Base-by-base conservation (phyloP, 306 rosid species). In the Biancaea sappan region DNA sequence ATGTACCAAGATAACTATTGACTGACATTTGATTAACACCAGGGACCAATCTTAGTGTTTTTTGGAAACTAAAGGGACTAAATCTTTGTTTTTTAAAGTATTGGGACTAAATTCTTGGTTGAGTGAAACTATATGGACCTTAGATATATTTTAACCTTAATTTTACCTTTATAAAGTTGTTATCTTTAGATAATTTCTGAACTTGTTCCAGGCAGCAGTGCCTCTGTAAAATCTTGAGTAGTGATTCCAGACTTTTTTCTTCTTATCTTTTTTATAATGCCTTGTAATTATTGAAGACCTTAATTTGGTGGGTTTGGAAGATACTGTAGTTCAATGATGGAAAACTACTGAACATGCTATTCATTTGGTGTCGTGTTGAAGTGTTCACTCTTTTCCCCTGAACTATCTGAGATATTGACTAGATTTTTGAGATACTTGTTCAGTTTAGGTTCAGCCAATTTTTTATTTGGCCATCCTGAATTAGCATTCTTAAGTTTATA, bases 381-480 rank as follows among this genome's bases (percentile, higher is more conserved):
- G 58, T 25, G 34, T 71, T 67, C 6, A 24, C 22, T 15, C 51
- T 43, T 64, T 53, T 18, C 19, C 10, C 18, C 19, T 70, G 57
- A 41, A 54, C 37, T 50, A 51, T 29, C 16, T n/a, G 25, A 9
- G 34, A 46, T 37, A 31, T 62, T 64, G 43, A 71, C 43, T 57
- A 46, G 16, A 13, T 32, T 25, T 40, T 70, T 22, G 22, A 48
- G 74, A 61, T 76, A 80, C 60, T 54, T 28, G 70, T 73, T 9
- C 52, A 66, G 34, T 40, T 64, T 48, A n/a, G 69, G 46, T 66
- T 71, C 26, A 37, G 69, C 43, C 2, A 0, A 37, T 60, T 57
- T 38, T 78, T 75, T 79, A 53, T 62, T 77, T 68, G 40, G 44
- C 35, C 40, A 66, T 9, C 40, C 52, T 66, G 60, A 69, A 72